Evolutionary conservation across 495 filamentous ascomycete species (phyloP), one percentile per base, ranked within the genome.

Genomic region (Astrocystis sublimbata): DNA sequence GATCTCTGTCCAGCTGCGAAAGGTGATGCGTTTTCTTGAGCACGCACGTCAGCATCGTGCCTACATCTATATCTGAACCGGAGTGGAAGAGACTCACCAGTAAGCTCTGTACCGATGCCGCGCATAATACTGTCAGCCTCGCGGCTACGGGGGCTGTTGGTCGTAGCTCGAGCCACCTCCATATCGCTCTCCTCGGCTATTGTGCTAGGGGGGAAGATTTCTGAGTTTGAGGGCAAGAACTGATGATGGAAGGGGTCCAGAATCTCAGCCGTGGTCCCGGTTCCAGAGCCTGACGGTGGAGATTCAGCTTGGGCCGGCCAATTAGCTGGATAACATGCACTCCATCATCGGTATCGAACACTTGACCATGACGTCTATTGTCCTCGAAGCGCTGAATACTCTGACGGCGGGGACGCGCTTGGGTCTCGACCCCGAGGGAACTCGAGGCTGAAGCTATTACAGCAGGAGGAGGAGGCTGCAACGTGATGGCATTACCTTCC

Each of bases 141-240:
- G 21, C 3, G 15, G 9, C 15, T n/a, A 7, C 33, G 26, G 1
- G 40, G 10, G 6, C 31, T 33, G 7, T 57, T 40, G 21, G 15
- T 1, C 1, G n/a, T 17, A n/a, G n/a, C n/a, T n/a, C n/a, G n/a
- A n/a, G n/a, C n/a, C n/a, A n/a, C n/a, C n/a, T n/a, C n/a, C n/a
- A n/a, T n/a, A n/a, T n/a, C n/a, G 15, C 24, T 38, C 42, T 58
- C 55, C 26, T 58, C 55, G n/a, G 12, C 6, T 10, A 58, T 58
- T 7, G 42, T 47, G 55, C 42, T 47, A 13, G 53, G 54, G 1
- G n/a, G 40, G 53, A 21, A 5, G n/a, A 28, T 30, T 13, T 30
- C 24, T 13, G 24, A 21, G 13, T 41, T 30, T 10, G 1, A 17
- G 19, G 19, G 4, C n/a, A 10, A 6, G 7, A 12, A n/a, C 13